Conservation (phyloP, 2,329 filamentous ascomycete genomes). For the Calonectria honghensis region DNA sequence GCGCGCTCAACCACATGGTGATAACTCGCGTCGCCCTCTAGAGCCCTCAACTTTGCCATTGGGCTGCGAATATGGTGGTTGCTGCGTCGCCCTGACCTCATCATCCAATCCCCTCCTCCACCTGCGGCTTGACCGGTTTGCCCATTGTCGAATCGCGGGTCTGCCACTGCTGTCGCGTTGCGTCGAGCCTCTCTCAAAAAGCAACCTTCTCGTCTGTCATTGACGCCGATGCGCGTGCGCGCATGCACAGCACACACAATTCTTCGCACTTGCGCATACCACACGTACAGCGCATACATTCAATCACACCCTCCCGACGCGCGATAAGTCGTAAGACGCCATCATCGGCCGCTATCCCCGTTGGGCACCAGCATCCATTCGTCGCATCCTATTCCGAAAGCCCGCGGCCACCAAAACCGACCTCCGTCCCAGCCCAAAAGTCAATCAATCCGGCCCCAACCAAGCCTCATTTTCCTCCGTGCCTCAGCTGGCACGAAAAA, state of each 20-base stretch:
- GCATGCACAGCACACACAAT: slow-evolving; percentile 23
- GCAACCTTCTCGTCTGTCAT: slow-evolving; percentile 21
- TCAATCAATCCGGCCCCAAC: slow-evolving; percentile 13
- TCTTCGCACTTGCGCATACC: slow-evolving; percentile 10
- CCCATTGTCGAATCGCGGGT: slow-evolving; percentile 44
- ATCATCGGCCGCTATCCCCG: slow-evolving; percentile 29
- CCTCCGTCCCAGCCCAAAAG: slow-evolving; percentile 24
- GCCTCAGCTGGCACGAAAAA: slow-evolving; percentile 5
- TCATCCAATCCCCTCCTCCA: slow-evolving; percentile 42
- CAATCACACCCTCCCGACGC: slow-evolving; percentile 23
- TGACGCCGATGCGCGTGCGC: slow-evolving; percentile 32
- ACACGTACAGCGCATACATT: slow-evolving; percentile 33
- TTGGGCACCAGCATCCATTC: slow-evolving; percentile 40
- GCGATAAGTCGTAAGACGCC: slow-evolving; percentile 24
- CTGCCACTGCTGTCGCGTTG: slow-evolving; percentile 38
- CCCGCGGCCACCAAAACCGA: slow-evolving; percentile 25
- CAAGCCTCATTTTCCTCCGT: slow-evolving; percentile 13
- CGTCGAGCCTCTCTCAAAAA: slow-evolving; percentile 27
- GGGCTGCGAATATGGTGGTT: slow-evolving; percentile 50
- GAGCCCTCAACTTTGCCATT: slow-evolving; percentile 47
- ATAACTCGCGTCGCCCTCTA: slow-evolving; percentile 44
- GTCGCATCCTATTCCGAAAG: slow-evolving; percentile 11
- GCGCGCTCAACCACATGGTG: slow-evolving; percentile 39
- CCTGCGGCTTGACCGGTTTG: slow-evolving; percentile 39
- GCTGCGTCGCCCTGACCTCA: slow-evolving; percentile 47